A percentile compares a stretch with the other conserved stretches of the same genome.
phyloP scores from a whole-genome alignment of 2,329 filamentous ascomycete genomes.

The Curvularia hawaiiensis region DNA sequence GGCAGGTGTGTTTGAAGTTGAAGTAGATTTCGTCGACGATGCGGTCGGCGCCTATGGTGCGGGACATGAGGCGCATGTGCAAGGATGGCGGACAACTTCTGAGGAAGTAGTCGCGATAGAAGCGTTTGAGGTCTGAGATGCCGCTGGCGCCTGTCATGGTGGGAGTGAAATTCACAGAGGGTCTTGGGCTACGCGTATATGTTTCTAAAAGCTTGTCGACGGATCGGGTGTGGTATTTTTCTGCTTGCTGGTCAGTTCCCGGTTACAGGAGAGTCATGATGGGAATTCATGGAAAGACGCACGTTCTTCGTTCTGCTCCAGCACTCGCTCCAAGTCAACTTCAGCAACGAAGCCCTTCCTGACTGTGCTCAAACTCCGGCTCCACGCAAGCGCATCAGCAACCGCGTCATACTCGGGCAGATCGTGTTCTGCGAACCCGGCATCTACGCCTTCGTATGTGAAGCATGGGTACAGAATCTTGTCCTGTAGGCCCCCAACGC shows the following conservation, averaged over 20 bases:
- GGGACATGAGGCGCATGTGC: constrained; percentile 60
- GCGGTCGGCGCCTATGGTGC: constrained; percentile 62
- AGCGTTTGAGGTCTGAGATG: constrained; percentile 51
- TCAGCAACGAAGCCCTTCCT: constrained; percentile 63
- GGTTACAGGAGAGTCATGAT: too few species aligned
- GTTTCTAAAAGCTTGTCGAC: constrained; percentile 47
- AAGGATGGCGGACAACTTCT: constrained; percentile 53
- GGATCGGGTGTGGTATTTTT: constrained; percentile 46
- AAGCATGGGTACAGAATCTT: constrained; percentile 55
- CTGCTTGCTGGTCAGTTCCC: constrained; percentile 26
- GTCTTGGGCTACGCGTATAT: constrained; percentile 42
- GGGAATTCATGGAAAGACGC: constrained; percentile 5
- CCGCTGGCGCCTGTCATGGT: constrained; percentile 55
- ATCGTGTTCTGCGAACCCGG: constrained; percentile 74
- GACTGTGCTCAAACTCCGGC: constrained; percentile 65
- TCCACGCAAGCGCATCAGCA: constrained; percentile 70
- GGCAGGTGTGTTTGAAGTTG: constrained; percentile 61
- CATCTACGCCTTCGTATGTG: constrained; percentile 60
- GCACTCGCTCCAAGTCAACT: constrained; percentile 52
- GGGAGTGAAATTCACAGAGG: constrained; percentile 51
- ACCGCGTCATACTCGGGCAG: constrained; percentile 70
- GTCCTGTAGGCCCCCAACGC: constrained; percentile 52
- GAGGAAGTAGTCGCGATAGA: constrained; percentile 64
- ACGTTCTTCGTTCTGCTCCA: constrained; percentile 51
- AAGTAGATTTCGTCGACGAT: constrained; percentile 66